phyloP scores from a whole-genome alignment of 1,139 yeast genomes.

The Suhomyces coccinellae region DNA sequence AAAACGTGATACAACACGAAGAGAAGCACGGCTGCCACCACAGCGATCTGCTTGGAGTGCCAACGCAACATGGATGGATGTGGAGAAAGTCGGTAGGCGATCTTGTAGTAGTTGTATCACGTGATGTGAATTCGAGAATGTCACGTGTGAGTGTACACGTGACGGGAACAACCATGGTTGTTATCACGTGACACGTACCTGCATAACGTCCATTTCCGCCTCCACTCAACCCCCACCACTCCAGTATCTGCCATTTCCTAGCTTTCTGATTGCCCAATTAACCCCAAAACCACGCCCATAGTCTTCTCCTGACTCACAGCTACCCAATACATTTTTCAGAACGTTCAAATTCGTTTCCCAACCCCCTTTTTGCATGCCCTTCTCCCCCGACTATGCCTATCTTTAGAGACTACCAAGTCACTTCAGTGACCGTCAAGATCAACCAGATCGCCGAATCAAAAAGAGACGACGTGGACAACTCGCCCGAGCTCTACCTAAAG shows the following conservation, averaged over 20 bases:
- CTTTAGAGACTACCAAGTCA: constrained; percentile 52
- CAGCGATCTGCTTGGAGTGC: neutral
- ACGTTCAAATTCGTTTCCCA: neutral
- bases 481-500: constrained; percentile 34
- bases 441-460: constrained; percentile 43
- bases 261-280: too few relatives aligned
- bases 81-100: neutral
- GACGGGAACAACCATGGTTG: too few relatives aligned
- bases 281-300: too few relatives aligned
- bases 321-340: neutral
- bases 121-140: too few relatives aligned
- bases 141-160: too few relatives aligned
- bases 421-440: constrained; percentile 55
- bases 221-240: neutral
- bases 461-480: constrained; percentile 33
- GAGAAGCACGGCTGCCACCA: constrained; percentile 1
- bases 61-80: neutral
- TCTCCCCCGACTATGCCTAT: constrained; percentile 35
- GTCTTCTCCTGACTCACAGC: too few relatives aligned
- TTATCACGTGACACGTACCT: neutral
- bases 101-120: too few relatives aligned
- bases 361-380: neutral
- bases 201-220: constrained; percentile 1
- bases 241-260: too few relatives aligned
- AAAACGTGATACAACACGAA: neutral